Conservation (phyloP, 148 eudicot species). For the Chenopodium suecicum region DNA sequence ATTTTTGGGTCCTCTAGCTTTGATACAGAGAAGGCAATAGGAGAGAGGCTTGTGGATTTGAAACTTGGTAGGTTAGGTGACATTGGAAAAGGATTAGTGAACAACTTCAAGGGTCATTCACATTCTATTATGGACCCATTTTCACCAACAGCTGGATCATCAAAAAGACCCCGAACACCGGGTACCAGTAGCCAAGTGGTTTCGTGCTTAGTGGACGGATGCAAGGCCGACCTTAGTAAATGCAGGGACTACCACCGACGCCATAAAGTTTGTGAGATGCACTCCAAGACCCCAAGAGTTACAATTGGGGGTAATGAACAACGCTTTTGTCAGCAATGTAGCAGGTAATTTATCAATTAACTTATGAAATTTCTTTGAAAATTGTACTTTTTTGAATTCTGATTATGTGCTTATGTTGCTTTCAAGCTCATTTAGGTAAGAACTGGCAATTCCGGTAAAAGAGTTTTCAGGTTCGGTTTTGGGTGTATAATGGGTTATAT, state of each 20-base stretch:
- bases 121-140: conserved; percentile 35
- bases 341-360: conserved; percentile 43
- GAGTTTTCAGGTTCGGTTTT: not conserved
- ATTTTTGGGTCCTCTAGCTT: conserved; percentile 29
- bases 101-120: conserved; percentile 25
- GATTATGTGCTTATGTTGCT: conserved; percentile 4
- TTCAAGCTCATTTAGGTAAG: not conserved
- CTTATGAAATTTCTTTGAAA: not conserved
- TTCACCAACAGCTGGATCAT: conserved; percentile 39
- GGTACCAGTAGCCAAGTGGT: conserved; percentile 37
- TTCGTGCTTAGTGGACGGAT: conserved; percentile 61
- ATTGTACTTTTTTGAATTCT: not conserved
- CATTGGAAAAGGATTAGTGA: conserved; percentile 20
- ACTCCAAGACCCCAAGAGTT: conserved; percentile 63
- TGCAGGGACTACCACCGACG: conserved; percentile 70
- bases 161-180: conserved; percentile 50
- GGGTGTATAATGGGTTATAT: no score
- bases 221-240: conserved; percentile 57
- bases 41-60: conserved; percentile 40
- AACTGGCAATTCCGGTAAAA: no score
- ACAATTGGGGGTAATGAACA: conserved; percentile 54
- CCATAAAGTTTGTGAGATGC: conserved; percentile 73
- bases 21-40: conserved; percentile 21
- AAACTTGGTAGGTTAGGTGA: conserved; percentile 48
- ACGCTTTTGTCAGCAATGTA: conserved; percentile 78